Evolutionary conservation across 768 basidiomycete species (phyloP), one percentile per base, ranked within the genome.

Genomic region (Lactarius trivialis): DNA sequence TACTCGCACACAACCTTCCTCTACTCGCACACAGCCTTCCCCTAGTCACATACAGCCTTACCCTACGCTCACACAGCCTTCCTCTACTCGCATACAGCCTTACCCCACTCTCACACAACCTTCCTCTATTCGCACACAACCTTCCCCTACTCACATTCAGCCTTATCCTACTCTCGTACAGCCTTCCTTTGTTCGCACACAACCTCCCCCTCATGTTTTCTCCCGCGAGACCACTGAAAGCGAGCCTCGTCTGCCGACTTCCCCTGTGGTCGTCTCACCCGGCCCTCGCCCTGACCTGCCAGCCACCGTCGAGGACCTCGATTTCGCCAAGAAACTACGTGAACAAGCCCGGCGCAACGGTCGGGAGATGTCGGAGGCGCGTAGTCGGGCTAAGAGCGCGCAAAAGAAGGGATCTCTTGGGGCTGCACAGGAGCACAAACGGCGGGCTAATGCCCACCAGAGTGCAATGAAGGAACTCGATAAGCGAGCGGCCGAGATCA

Each of bases 401-500:
- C 58, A 15, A 17, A 49, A 30, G 21, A 55, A 3, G 24, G 12
- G 58, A 21, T 53, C 51, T 11, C 6, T 1, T 8, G 17, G 3
- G 12, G 54, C 54, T 7, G 33, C 37, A 21, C 3, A 9, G 2
- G 34, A 4, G 19, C n/a, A 56, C 48, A 33, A 9, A 1, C 30
- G 41, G 17, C 9, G 15, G 2, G 58, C 32, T 1, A 34, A 28
- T 2, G 14, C 48, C 4, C 39, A 51, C 8, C 17, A 60, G 33
- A 51, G 30, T 15, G 9, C n/a, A 14, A 64, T 11, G 58, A 33
- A 51, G 32, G 19, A 15, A 6, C 8, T 55, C 19, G 12, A 64
- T 56, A 32, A 26, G 49, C 41, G 8, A 9, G 63, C 63, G 1
- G 63, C 61, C 14, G 17, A 28, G 21, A 51, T 64, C 6, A 36